Conservation (phyloP, 768 basidiomycete species). For the Termitomyces sp. region DNA sequence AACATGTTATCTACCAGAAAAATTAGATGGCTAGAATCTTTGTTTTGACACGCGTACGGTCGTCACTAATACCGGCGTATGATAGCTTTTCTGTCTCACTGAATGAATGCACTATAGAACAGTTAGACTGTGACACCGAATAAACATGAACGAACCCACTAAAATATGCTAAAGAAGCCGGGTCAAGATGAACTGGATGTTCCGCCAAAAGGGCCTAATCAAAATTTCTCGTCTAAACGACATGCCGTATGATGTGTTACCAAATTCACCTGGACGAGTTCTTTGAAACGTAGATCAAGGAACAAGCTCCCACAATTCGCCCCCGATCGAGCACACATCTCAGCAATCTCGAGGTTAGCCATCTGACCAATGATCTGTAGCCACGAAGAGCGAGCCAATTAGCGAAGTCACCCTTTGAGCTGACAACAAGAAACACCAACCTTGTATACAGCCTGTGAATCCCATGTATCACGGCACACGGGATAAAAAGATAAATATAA, state of each 20-base stretch:
- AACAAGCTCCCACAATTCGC: slow-evolving; percentile 86
- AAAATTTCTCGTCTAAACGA: background rate
- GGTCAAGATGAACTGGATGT: slow-evolving; percentile 82
- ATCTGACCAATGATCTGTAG: slow-evolving; percentile 72
- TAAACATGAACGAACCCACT: slow-evolving; percentile 33
- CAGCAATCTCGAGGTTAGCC: slow-evolving; percentile 83
- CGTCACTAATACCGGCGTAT: slow-evolving; percentile 69
- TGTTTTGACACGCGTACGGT: slow-evolving; percentile 42
- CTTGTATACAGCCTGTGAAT: slow-evolving; percentile 51
- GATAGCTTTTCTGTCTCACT: slow-evolving; percentile 84
- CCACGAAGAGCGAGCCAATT: slow-evolving; percentile 10
- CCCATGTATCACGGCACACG: slow-evolving; percentile 20
- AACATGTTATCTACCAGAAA: slow-evolving; percentile 64
- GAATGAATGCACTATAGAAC: slow-evolving; percentile 66
- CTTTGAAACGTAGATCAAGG: slow-evolving; percentile 81
- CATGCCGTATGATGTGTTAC: background rate
- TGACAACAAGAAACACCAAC: slow-evolving; percentile 18
- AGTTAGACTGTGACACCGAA: background rate
- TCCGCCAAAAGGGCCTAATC: slow-evolving; percentile 55
- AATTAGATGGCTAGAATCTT: background rate
- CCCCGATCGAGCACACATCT: slow-evolving; percentile 84
- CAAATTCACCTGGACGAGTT: slow-evolving; percentile 57
- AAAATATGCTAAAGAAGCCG: slow-evolving; percentile 79
- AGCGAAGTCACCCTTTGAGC: background rate
- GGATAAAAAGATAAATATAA: slow-evolving; percentile 11